These are phyloP conservation scores for Isabelozyma pseudorhagii DNA, from an alignment of 805 yeast species.

Conservation along the genomic window DNA sequence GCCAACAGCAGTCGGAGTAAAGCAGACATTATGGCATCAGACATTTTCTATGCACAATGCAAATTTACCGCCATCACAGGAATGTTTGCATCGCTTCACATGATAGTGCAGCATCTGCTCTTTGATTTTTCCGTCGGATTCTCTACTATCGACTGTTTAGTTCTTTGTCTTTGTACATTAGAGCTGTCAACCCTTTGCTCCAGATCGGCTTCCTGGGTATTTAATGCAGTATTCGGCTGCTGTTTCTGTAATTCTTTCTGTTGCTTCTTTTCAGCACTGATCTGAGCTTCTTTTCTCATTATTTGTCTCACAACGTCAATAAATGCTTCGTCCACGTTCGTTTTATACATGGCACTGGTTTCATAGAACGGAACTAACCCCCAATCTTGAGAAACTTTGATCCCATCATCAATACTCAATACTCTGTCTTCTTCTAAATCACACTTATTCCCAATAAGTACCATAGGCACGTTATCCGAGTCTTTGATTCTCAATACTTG, in stretches of 20 bases:
- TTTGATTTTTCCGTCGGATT: constrained; percentile 6
- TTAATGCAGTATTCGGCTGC: constrained; percentile 12
- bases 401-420: constrained; percentile 79
- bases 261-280: constrained; percentile 43
- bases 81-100: constrained; percentile 10
- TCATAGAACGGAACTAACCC: constrained; percentile 90
- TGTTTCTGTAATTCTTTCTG: constrained; percentile 41
- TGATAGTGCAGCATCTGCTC: constrained; percentile 29
- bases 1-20: no score
- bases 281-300: constrained; percentile 65
- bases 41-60: no score
- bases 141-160: constrained; percentile 15
- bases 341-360: constrained; percentile 86
- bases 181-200: constrained; percentile 1
- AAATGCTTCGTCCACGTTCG: constrained; percentile 89
- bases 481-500: constrained; percentile 85
- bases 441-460: constrained; percentile 86
- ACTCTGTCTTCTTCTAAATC: constrained; percentile 75
- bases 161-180: constrained; percentile 6
- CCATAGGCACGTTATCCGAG: constrained; percentile 76
- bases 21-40: no score
- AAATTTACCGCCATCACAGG: no score
- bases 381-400: constrained; percentile 79
- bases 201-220: constrained; percentile 1
- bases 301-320: constrained; percentile 86